These are phyloP conservation scores for Chloromonas sp. DNA, from an alignment of 163 green algal genomes.

Conservation along the genomic window DNA sequence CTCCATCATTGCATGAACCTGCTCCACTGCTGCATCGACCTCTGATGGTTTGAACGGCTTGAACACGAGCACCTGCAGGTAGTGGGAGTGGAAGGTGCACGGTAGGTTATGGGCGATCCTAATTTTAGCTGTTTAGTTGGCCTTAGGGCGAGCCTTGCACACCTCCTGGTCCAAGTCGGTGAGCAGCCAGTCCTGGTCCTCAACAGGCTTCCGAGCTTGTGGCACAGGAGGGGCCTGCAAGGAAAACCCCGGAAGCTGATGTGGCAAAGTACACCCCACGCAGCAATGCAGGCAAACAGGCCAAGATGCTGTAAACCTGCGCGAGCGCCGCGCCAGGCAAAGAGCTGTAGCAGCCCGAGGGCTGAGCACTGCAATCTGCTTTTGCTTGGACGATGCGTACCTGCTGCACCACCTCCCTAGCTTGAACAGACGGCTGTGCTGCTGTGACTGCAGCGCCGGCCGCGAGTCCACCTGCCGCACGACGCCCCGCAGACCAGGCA, in stretches of 20 bases:
- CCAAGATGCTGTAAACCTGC: neutral
- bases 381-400: too few species aligned
- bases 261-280: neutral
- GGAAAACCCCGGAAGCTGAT: too few species aligned
- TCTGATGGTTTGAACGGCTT: neutral
- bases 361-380: neutral
- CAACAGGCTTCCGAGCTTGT: neutral
- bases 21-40: neutral
- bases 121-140: neutral
- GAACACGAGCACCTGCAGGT: neutral
- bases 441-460: too few species aligned
- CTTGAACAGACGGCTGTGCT: too few species aligned
- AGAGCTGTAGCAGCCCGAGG: neutral
- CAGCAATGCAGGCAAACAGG: neutral
- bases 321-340: neutral
- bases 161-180: constrained; percentile 4
- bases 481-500: too few species aligned
- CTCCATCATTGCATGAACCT: neutral
- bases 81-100: neutral
- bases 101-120: neutral
- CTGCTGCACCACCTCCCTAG: too few species aligned
- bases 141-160: neutral
- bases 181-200: constrained; percentile 3
- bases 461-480: too few species aligned
- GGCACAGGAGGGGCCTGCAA: too few species aligned